These are phyloP conservation scores for Coccomyxa sp. DNA, from an alignment of 139 green algal genomes.

Conservation along the genomic window DNA sequence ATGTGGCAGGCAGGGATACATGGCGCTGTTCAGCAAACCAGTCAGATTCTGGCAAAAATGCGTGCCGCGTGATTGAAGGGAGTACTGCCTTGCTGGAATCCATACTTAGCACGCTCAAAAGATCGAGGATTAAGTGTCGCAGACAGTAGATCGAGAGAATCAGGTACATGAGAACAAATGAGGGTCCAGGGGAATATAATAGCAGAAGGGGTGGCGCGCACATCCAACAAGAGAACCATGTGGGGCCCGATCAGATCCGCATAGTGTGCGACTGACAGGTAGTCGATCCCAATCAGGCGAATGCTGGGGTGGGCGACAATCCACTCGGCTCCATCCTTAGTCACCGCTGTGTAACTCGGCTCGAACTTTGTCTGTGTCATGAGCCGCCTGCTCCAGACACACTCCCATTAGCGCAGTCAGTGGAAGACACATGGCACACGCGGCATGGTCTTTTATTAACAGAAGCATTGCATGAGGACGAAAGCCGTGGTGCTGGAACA, in stretches of 20 bases:
- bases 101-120: not conserved
- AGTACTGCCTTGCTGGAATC: not conserved
- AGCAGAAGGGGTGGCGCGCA: not conserved
- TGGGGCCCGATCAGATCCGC: constrained; percentile 15
- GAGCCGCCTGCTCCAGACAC: constrained; percentile 9
- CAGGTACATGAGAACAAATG: not conserved
- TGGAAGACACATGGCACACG: too few species aligned
- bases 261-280: constrained; percentile 15
- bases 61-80: too few species aligned
- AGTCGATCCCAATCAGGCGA: constrained; percentile 18
- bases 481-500: too few species aligned
- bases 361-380: constrained; percentile 14
- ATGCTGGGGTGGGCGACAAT: constrained; percentile 5
- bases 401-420: too few species aligned
- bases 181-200: not conserved
- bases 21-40: too few species aligned
- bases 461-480: too few species aligned
- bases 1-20: too few species aligned
- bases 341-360: constrained; percentile 8
- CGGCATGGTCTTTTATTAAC: too few species aligned
- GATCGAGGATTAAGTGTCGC: not conserved
- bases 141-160: not conserved
- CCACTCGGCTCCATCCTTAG: constrained; percentile 9
- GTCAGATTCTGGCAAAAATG: too few species aligned
- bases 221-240: constrained; percentile 2